phyloP scores from a whole-genome alignment of 1,139 yeast species.

The Waltiozyma sp. region DNA sequence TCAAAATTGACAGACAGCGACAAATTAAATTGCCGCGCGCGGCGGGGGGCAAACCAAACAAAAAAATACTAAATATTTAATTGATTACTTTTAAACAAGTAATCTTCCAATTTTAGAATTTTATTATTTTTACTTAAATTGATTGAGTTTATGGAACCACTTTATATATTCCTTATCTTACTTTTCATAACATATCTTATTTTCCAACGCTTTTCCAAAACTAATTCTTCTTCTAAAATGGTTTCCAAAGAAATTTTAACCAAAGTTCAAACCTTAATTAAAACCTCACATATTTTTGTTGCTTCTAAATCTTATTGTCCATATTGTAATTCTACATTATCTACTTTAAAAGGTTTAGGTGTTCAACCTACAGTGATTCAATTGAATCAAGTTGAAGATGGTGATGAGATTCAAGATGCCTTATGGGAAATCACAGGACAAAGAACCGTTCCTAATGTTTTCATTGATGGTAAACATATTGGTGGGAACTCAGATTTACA shows the following conservation, averaged over 20 bases:
- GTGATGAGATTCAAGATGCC: constrained; percentile 69
- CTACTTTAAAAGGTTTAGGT: constrained; percentile 35
- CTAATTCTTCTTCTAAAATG: constrained; percentile 17
- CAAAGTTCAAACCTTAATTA: constrained; percentile 55
- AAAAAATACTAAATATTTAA: no score
- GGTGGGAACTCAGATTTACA: constrained; percentile 92
- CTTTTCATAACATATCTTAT: not conserved
- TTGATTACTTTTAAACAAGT: no score
- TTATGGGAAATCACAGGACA: constrained; percentile 73
- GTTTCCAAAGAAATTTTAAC: constrained; percentile 40
- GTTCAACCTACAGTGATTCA: constrained; percentile 53
- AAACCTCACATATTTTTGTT: constrained; percentile 60
- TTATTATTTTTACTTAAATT: no score
- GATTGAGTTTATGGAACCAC: not conserved
- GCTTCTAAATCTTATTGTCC: constrained; percentile 79
- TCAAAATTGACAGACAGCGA: no score
- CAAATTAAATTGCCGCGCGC: no score
- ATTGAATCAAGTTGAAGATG: constrained; percentile 48
- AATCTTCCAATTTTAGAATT: no score
- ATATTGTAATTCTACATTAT: constrained; percentile 57
- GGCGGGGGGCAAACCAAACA: no score
- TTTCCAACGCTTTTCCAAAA: not conserved
- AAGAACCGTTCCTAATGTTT: constrained; percentile 86
- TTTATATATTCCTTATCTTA: not conserved
- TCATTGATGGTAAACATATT: constrained; percentile 80